A percentile compares a stretch with the other conserved stretches of the same genome.
phyloP scores from a whole-genome alignment of 2,329 filamentous ascomycete species.

The Paracorniculantispora psalliotae region DNA sequence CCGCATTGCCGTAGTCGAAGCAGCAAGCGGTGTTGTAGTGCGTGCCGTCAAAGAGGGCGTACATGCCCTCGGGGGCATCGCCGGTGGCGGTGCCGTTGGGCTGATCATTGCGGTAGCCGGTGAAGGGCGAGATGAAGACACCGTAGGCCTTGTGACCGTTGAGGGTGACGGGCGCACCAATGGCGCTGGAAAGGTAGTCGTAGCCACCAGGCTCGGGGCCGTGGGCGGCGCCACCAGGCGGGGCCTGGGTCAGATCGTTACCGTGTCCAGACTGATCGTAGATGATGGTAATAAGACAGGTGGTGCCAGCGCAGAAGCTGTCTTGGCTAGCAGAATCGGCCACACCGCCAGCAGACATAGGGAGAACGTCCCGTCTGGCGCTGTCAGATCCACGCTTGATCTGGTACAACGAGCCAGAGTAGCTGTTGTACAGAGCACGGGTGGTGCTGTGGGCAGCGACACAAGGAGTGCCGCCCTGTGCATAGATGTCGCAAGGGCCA shows the following conservation, averaged over 20 bases:
- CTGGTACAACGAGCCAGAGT: slow-evolving; percentile 51
- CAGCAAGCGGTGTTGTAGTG: slow-evolving; percentile 56
- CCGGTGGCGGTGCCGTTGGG: slow-evolving; percentile 48
- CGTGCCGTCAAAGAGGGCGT: slow-evolving; percentile 54
- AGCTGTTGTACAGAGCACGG: slow-evolving; percentile 52
- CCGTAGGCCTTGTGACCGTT: slow-evolving; percentile 60
- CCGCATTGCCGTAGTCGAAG: slow-evolving; percentile 55
- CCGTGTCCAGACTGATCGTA: slow-evolving; percentile 60
- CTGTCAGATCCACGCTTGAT: slow-evolving; percentile 47
- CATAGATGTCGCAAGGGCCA: slow-evolving; percentile 57
- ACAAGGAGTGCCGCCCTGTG: slow-evolving; percentile 52
- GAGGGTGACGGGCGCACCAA: slow-evolving; percentile 56
- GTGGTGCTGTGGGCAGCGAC: slow-evolving; percentile 60
- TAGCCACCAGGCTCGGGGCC: slow-evolving; percentile 54
- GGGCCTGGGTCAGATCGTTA: slow-evolving; percentile 59
- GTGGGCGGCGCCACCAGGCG: slow-evolving; percentile 49
- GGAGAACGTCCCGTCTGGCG: slow-evolving; percentile 42
- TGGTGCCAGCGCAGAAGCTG: slow-evolving; percentile 54
- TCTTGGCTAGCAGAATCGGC: slow-evolving; percentile 59
- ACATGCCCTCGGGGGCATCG: slow-evolving; percentile 55
- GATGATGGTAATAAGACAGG: slow-evolving; percentile 59
- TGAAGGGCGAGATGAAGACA: slow-evolving; percentile 57
- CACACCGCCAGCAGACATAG: slow-evolving; percentile 54
- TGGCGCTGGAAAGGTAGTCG: slow-evolving; percentile 56
- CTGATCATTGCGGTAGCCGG: slow-evolving; percentile 58